These are phyloP conservation scores for Paragyromitra xinjiangensis DNA, from an alignment of 495 filamentous ascomycete species.

Conservation along the genomic window DNA sequence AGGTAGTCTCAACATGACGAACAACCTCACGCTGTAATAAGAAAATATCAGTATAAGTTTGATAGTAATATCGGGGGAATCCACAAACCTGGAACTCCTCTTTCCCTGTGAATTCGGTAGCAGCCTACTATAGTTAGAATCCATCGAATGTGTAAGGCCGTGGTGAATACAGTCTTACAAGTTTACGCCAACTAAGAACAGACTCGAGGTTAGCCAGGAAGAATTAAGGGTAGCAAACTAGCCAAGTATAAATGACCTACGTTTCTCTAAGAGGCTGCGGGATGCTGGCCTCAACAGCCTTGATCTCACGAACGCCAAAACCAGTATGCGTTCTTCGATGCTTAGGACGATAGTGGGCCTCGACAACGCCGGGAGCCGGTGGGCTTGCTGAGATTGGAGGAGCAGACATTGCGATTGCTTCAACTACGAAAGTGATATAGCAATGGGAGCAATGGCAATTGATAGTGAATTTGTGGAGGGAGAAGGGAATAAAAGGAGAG, in stretches of 20 bases:
- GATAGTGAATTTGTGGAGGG: constrained; percentile 27
- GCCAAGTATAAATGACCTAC: constrained; percentile 61
- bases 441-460: constrained; percentile 37
- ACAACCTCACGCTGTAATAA: constrained; percentile 78
- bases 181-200: constrained; percentile 76
- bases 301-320: constrained; percentile 88
- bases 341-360: constrained; percentile 75
- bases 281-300: constrained; percentile 86
- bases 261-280: constrained; percentile 87
- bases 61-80: background rate
- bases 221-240: background rate
- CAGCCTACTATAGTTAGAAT: constrained; percentile 62
- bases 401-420: constrained; percentile 47
- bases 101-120: constrained; percentile 75
- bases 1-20: constrained; percentile 92
- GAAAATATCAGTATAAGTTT: constrained; percentile 14
- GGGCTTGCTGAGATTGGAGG: constrained; percentile 56
- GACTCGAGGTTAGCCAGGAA: constrained; percentile 33
- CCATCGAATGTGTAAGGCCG: background rate
- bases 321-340: constrained; percentile 95
- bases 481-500: constrained; percentile 23
- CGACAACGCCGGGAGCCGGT: constrained; percentile 52
- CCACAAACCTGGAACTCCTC: constrained; percentile 72
- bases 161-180: constrained; percentile 62
- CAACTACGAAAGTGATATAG: constrained; percentile 25